A percentile compares a stretch with the other conserved stretches of the same genome.
Evolutionary conservation across 208 protist species (phyloP).

Genomic region (Leishmania braziliensis): DNA sequence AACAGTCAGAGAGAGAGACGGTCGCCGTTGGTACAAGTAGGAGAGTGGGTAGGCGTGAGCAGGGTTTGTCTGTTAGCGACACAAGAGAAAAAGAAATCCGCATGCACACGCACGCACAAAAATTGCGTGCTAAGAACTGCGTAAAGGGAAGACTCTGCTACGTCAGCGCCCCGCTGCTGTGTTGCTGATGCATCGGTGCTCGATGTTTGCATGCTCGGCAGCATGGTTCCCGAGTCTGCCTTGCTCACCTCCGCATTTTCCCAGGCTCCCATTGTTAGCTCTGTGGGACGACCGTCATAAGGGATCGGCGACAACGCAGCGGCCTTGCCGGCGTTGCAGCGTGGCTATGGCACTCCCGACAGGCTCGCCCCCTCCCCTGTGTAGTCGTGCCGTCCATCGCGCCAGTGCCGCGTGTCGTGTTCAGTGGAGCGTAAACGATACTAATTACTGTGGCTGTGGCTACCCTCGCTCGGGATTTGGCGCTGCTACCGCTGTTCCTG

Average conservation of each 20-base stretch:
- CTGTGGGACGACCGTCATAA: background rate
- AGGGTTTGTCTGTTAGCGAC: background rate
- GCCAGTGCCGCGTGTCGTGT: background rate
- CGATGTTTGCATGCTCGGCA: background rate
- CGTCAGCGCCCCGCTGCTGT: background rate
- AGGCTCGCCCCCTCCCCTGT: background rate
- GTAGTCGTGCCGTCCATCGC: background rate
- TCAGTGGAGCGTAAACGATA: background rate
- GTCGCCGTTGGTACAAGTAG: background rate
- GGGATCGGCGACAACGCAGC: background rate
- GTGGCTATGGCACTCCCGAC: background rate
- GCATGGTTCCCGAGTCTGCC: background rate
- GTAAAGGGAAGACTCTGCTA: background rate
- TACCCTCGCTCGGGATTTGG: background rate
- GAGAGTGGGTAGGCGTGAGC: background rate
- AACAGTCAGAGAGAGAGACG: background rate
- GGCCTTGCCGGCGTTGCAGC: background rate
- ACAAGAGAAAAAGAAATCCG: background rate
- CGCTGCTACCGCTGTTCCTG: background rate
- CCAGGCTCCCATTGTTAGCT: background rate
- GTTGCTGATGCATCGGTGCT: background rate
- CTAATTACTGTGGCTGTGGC: background rate
- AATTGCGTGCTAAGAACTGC: background rate
- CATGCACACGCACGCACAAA: too few species aligned
- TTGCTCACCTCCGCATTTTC: background rate